A percentile compares a stretch with the other conserved stretches of the same genome.
Conservation (phyloP, 192 early-diverging fungal genomes). For the Mortierella alpina region DNA sequence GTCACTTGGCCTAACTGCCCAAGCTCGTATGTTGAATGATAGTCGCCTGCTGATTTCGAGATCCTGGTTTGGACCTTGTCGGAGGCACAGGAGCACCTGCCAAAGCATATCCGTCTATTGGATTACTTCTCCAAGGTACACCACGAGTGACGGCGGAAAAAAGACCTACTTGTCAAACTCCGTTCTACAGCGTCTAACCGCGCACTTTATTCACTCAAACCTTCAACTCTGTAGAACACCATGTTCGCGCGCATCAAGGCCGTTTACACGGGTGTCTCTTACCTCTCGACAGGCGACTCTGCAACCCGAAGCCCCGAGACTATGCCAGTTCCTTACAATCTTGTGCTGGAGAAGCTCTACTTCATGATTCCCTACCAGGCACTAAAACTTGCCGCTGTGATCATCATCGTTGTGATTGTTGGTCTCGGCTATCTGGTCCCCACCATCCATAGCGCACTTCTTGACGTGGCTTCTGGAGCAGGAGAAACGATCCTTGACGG, state of each 20-base stretch:
- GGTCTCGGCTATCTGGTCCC: slow-evolving; percentile 31
- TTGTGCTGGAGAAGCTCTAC: slow-evolving; percentile 42
- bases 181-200: background rate
- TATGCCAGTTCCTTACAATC: slow-evolving; percentile 26
- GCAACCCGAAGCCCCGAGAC: slow-evolving; percentile 7
- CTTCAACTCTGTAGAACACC: slow-evolving; percentile 11
- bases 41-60: slow-evolving; percentile 50
- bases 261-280: slow-evolving; percentile 40
- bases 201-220: background rate
- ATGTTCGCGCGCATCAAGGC: slow-evolving; percentile 49
- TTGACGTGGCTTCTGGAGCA: background rate
- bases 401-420: background rate
- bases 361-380: slow-evolving; percentile 50
- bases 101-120: slow-evolving; percentile 9
- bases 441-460: background rate
- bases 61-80: slow-evolving; percentile 40
- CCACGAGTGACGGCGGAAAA: background rate
- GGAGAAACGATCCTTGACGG: too few species aligned
- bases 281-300: slow-evolving; percentile 7
- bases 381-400: slow-evolving; percentile 32
- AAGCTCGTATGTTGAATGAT: background rate
- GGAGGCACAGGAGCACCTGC: slow-evolving; percentile 21
- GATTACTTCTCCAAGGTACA: slow-evolving; percentile 27
- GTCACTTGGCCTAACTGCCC: too few species aligned
- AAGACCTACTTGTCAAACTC: background rate